These are phyloP conservation scores for Chenopodium album DNA, from an alignment of 148 eudicot genomes.

Conservation along the genomic window DNA sequence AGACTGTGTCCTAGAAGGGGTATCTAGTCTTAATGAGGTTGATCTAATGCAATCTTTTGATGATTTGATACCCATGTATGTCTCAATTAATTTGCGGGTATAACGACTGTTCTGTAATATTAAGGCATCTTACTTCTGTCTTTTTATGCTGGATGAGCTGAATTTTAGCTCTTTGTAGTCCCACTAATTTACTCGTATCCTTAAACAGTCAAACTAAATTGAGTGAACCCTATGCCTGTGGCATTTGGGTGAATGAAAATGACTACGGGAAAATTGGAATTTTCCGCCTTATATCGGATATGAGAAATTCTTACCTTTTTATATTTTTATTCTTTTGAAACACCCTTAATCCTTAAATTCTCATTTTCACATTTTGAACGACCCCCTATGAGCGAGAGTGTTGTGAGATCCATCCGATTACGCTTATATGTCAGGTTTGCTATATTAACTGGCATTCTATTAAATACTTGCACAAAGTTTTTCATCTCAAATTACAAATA, in stretches of 20 bases:
- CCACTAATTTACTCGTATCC: background rate
- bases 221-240: background rate
- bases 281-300: too few relatives aligned
- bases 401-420: too few relatives aligned
- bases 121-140: background rate
- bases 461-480: too few relatives aligned
- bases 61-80: background rate
- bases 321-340: too few relatives aligned
- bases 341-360: too few relatives aligned
- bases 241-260: background rate
- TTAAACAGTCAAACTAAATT: background rate
- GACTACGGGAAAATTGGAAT: background rate
- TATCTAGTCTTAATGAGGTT: background rate
- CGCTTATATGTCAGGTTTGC: too few relatives aligned
- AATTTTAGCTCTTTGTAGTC: background rate
- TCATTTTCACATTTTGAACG: too few relatives aligned
- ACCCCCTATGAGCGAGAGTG: too few relatives aligned
- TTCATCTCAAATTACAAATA: too few relatives aligned
- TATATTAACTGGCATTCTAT: too few relatives aligned
- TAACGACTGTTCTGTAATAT: background rate
- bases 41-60: background rate
- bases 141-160: background rate
- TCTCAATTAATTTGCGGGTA: background rate
- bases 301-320: too few relatives aligned
- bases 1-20: background rate